A percentile compares a stretch with the other conserved stretches of the same genome.
Conservation (phyloP, 257 asterid genomes). For the Avicennia marina region DNA sequence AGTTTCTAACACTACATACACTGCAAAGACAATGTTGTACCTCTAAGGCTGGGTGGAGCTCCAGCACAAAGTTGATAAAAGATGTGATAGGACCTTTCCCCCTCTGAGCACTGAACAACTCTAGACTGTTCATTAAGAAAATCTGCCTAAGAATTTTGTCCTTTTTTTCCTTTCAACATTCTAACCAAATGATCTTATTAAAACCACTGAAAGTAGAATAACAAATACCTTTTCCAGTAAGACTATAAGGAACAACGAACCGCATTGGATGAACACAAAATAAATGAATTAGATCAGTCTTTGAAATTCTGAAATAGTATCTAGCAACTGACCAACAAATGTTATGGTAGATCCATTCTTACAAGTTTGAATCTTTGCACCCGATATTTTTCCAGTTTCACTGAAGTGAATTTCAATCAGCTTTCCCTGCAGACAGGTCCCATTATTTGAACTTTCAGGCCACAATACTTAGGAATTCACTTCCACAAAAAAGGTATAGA, state of each 20-base stretch:
- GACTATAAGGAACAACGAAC: constrained; percentile 43
- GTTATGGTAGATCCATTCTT: constrained; percentile 33
- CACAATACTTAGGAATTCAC: constrained; percentile 14
- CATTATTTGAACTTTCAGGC: constrained; percentile 21
- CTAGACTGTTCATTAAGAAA: constrained; percentile 72
- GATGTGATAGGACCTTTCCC: constrained; percentile 98
- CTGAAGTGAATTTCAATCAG: constrained; percentile 98
- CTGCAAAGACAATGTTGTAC: constrained; percentile 28
- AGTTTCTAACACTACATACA: constrained; percentile 4
- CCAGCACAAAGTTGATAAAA: constrained; percentile 98
- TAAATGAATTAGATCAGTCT: constrained; percentile 26
- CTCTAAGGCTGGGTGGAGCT: constrained; percentile 86
- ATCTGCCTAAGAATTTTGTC: constrained; percentile 19
- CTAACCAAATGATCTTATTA: constrained; percentile 17
- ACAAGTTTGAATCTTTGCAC: constrained; percentile 97
- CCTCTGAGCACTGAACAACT: constrained; percentile 89
- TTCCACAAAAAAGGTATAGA: constrained; percentile 9
- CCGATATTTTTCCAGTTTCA: constrained; percentile 96
- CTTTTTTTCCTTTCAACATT: too few relatives aligned
- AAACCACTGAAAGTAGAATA: constrained; percentile 16
- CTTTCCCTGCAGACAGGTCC: constrained; percentile 68
- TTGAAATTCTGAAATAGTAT: constrained; percentile 16
- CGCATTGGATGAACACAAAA: constrained; percentile 27
- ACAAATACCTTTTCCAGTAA: constrained; percentile 90
- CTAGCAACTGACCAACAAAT: constrained; percentile 19